A percentile compares a stretch with the other conserved stretches of the same genome.
phyloP scores from a whole-genome alignment of 805 yeast species.

The Metschnikowia borealis region DNA sequence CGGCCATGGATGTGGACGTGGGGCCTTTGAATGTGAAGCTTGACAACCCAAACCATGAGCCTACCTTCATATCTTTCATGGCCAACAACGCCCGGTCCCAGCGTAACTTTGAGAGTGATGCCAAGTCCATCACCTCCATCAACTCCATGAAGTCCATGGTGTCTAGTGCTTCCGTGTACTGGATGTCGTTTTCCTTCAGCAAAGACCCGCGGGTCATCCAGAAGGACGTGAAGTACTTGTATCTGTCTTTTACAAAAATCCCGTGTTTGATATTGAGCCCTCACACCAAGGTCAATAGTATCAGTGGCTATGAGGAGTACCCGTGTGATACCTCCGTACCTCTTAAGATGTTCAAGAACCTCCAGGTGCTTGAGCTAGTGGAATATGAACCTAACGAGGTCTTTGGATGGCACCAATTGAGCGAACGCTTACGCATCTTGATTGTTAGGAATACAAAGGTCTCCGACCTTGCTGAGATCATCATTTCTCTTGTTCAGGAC shows the following conservation, averaged over 20 bases:
- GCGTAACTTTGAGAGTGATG: slow-evolving; percentile 40
- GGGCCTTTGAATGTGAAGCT: slow-evolving; percentile 62
- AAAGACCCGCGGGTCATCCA: slow-evolving; percentile 43
- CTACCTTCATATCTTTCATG: slow-evolving; percentile 54
- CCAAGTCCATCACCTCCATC: slow-evolving; percentile 53
- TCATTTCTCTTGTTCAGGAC: slow-evolving; percentile 50
- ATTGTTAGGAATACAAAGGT: slow-evolving; percentile 51
- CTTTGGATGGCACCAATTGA: slow-evolving; percentile 58
- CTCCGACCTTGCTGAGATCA: slow-evolving; percentile 49
- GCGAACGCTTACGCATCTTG: slow-evolving; percentile 52
- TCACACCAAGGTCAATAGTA: slow-evolving; percentile 53
- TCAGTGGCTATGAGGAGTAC: slow-evolving; percentile 62
- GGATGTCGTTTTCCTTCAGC: slow-evolving; percentile 33
- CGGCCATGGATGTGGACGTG: slow-evolving; percentile 44
- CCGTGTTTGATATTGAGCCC: slow-evolving; percentile 62
- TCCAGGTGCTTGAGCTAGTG: slow-evolving; percentile 56
- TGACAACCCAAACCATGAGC: slow-evolving; percentile 54
- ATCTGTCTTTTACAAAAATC: slow-evolving; percentile 60
- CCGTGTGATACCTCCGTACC: slow-evolving; percentile 72
- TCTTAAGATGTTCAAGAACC: slow-evolving; percentile 54
- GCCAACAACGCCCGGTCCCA: slow-evolving; percentile 49
- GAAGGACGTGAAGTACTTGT: slow-evolving; percentile 53
- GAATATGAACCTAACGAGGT: slow-evolving; percentile 63
- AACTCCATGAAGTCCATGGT: slow-evolving; percentile 53
- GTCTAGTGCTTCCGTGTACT: slow-evolving; percentile 39